phyloP scores from a whole-genome alignment of 2,329 filamentous ascomycete genomes.

The Allantophomopsis lycopodina region DNA sequence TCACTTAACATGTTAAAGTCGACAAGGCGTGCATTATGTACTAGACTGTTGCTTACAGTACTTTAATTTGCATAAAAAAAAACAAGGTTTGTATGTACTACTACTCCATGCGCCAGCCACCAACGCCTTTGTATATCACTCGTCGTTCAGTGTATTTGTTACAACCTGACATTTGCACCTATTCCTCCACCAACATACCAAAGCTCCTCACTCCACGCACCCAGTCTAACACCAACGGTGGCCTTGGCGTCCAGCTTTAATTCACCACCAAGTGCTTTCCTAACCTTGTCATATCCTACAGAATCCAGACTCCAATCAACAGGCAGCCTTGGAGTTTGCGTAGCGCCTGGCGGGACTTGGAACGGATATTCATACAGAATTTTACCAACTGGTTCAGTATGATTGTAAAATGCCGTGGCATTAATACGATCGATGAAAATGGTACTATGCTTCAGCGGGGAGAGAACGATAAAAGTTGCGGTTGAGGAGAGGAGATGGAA shows the following conservation, averaged over 20 bases:
- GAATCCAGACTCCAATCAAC: slow-evolving; percentile 67
- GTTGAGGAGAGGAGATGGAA: slow-evolving; percentile 81
- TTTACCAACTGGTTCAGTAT: slow-evolving; percentile 60
- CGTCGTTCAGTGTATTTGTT: slow-evolving; percentile 5
- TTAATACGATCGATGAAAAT: slow-evolving; percentile 69
- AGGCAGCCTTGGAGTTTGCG: slow-evolving; percentile 61
- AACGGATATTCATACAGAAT: slow-evolving; percentile 68
- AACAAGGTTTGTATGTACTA: too few relatives aligned
- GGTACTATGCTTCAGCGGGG: slow-evolving; percentile 60
- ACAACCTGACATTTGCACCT: slow-evolving; percentile 47
- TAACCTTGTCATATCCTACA: slow-evolving; percentile 73
- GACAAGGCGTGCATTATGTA: too few relatives aligned
- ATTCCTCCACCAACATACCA: slow-evolving; percentile 60
- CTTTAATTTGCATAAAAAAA: too few relatives aligned
- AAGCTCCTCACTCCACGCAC: slow-evolving; percentile 59
- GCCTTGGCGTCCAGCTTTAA: slow-evolving; percentile 71
- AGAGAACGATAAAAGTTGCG: slow-evolving; percentile 70
- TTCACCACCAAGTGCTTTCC: slow-evolving; percentile 64
- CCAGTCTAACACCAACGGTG: slow-evolving; percentile 60
- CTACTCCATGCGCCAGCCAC: too few relatives aligned
- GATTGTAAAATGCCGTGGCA: slow-evolving; percentile 76
- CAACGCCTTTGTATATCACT: too few relatives aligned
- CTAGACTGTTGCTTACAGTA: too few relatives aligned
- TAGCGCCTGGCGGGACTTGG: slow-evolving; percentile 60
- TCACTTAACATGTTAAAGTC: too few relatives aligned